A percentile compares a stretch with the other conserved stretches of the same genome.
These are phyloP conservation scores for Vitis hybrid DNA, from an alignment of 177 flowering plant genomes.

Conservation along the genomic window DNA sequence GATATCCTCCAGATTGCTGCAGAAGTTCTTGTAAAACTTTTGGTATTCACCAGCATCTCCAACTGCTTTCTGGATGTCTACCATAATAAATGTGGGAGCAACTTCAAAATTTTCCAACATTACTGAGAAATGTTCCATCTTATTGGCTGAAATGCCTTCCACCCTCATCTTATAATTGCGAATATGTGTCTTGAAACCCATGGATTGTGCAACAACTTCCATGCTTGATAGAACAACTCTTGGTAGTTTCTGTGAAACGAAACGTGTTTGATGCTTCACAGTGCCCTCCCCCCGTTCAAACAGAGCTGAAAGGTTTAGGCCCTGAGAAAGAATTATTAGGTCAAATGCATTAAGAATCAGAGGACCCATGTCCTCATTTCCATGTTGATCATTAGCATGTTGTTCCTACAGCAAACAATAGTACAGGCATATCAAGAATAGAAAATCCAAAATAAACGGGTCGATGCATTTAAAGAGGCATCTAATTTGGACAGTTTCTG, in stretches of 20 bases:
- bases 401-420: constrained; percentile 42
- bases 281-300: constrained; percentile 82
- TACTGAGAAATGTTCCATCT: constrained; percentile 65
- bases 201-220: constrained; percentile 89
- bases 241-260: constrained; percentile 78
- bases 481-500: neutral
- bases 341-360: constrained; percentile 88
- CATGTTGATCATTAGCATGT: constrained; percentile 32
- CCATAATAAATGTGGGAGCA: constrained; percentile 87
- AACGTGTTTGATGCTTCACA: constrained; percentile 63
- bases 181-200: constrained; percentile 86
- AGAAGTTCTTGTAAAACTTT: constrained; percentile 89
- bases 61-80: constrained; percentile 79
- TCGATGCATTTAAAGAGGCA: no score
- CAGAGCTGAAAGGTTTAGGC: constrained; percentile 83
- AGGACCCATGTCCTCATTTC: constrained; percentile 65
- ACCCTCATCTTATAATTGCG: constrained; percentile 96
- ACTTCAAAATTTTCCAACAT: constrained; percentile 86
- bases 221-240: constrained; percentile 74
- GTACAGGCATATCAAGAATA: constrained; percentile 4
- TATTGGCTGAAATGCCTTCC: constrained; percentile 81
- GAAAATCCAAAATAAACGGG: neutral
- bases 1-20: constrained; percentile 85
- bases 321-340: constrained; percentile 92
- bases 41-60: constrained; percentile 83